Evolutionary conservation across 352 stramenopile species (phyloP).

Genomic region (Globisporangium paddicum): DNA sequence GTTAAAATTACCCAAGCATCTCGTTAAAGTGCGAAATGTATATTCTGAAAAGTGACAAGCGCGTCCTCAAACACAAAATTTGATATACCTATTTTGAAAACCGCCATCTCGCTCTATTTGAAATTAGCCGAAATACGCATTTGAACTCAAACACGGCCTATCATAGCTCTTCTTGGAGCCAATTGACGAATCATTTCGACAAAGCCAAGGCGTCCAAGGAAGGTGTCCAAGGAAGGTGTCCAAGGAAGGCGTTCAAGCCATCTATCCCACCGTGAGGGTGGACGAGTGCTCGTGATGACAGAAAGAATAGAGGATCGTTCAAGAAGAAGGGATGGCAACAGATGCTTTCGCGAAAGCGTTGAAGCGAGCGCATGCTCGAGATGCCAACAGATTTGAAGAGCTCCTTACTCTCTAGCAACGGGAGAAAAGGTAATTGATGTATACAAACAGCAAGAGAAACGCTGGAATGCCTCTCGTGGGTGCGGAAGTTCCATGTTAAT

Average conservation of each 20-base stretch:
- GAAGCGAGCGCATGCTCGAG: background rate
- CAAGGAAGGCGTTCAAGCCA: background rate
- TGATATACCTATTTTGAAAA: too few relatives aligned
- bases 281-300: too few relatives aligned
- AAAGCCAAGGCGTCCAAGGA: background rate
- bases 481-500: background rate
- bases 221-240: background rate
- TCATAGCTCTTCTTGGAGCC: background rate
- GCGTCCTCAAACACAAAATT: too few relatives aligned
- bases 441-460: background rate
- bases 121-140: too few relatives aligned
- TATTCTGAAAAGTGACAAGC: too few relatives aligned
- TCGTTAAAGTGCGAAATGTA: too few relatives aligned
- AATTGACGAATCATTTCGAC: background rate
- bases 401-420: background rate
- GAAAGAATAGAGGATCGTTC: too few relatives aligned
- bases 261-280: too few relatives aligned
- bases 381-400: background rate
- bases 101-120: too few relatives aligned
- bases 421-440: background rate
- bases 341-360: background rate
- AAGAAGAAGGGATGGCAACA: too few relatives aligned
- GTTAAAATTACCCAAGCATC: too few relatives aligned
- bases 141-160: too few relatives aligned
- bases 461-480: background rate